Evolutionary conservation across 148 eudicot species (phyloP).

Genomic region (Mesembryanthemum crystallinum): DNA sequence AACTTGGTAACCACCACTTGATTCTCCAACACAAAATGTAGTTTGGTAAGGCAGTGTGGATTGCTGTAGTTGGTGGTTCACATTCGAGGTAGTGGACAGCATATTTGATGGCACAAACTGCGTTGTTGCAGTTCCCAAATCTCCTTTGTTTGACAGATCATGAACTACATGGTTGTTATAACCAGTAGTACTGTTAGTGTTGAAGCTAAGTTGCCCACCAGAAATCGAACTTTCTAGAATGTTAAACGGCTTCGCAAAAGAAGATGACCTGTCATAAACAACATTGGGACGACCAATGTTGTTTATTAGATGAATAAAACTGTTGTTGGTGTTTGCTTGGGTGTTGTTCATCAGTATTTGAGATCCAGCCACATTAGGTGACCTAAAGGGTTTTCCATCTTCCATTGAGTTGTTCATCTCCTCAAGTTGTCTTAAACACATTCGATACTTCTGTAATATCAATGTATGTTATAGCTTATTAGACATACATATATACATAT

Average conservation of each 20-base stretch:
- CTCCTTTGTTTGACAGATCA: neutral
- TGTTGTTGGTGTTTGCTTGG: neutral
- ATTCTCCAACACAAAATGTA: neutral
- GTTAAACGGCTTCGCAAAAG: too few species aligned
- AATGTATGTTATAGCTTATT: neutral
- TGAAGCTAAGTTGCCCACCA: neutral
- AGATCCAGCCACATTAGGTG: neutral
- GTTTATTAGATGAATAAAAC: neutral
- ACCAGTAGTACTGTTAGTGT: neutral
- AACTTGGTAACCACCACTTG: neutral
- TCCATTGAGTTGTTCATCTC: neutral
- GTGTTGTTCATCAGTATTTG: neutral
- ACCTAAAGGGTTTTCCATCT: conserved; percentile 17
- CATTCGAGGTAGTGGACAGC: neutral
- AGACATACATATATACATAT: too few species aligned
- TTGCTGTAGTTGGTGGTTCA: too few species aligned
- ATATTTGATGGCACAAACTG: neutral
- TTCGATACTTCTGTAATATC: conserved; percentile 28
- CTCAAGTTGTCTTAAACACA: neutral
- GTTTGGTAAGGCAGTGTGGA: neutral
- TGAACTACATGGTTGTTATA: neutral
- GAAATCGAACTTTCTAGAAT: conserved; percentile 20
- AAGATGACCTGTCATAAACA: too few species aligned
- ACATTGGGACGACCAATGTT: too few species aligned
- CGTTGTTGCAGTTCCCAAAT: neutral